These are phyloP conservation scores for Auriscalpium orientale DNA, from an alignment of 768 basidiomycete genomes.

Conservation along the genomic window DNA sequence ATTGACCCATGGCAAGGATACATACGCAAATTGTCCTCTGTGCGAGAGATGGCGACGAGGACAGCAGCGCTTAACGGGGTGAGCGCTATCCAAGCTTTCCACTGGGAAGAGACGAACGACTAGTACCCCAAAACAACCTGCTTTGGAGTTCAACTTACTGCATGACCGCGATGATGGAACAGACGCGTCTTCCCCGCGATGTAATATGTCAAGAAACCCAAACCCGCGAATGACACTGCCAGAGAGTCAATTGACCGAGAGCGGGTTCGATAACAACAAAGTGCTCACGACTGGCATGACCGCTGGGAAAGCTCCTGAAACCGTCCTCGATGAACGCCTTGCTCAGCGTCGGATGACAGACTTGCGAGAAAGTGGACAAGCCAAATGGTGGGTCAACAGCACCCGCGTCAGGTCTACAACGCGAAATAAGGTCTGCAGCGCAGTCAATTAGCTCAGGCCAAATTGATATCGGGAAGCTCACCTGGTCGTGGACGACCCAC, in stretches of 20 bases:
- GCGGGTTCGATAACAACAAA: not conserved
- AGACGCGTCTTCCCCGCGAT: slow-evolving; percentile 89
- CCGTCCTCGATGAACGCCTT: slow-evolving; percentile 63
- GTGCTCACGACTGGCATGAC: slow-evolving; percentile 76
- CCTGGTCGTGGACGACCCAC: slow-evolving; percentile 90
- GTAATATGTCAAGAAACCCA: slow-evolving; percentile 85
- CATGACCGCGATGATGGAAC: slow-evolving; percentile 73
- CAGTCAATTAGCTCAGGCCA: too few relatives aligned
- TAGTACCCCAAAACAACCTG: not conserved
- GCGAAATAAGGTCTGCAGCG: slow-evolving; percentile 48
- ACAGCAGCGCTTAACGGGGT: slow-evolving; percentile 72
- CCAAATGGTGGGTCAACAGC: slow-evolving; percentile 65
- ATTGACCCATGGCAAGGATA: slow-evolving; percentile 6
- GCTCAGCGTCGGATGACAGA: not conserved
- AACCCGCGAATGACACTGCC: slow-evolving; percentile 85
- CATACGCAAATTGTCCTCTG: slow-evolving; percentile 87
- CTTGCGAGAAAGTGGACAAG: slow-evolving; percentile 62
- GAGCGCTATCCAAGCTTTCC: slow-evolving; percentile 78
- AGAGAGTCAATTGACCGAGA: not conserved
- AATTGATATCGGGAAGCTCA: slow-evolving; percentile 16
- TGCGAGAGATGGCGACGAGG: slow-evolving; percentile 76
- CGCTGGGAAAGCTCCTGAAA: slow-evolving; percentile 88
- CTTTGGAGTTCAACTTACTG: slow-evolving; percentile 31
- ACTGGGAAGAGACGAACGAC: slow-evolving; percentile 11
- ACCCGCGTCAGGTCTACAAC: slow-evolving; percentile 64